Evolutionary conservation across 345 rosid genomes (phyloP).

Genomic region (Brassica juncea): DNA sequence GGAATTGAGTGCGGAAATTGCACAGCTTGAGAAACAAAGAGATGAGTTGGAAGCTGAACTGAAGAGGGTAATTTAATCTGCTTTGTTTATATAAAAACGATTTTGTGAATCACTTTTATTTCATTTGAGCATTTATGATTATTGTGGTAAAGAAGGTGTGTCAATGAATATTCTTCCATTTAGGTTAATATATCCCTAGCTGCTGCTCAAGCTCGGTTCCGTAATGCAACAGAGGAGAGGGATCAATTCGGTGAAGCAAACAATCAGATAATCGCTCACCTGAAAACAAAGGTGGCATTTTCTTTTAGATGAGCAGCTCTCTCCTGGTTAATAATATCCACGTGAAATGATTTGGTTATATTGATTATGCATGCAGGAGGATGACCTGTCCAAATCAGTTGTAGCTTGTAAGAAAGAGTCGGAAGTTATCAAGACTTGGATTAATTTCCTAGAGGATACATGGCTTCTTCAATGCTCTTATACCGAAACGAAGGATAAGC

Average conservation of each 20-base stretch:
- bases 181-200: slow-evolving; percentile 90
- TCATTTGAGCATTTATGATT: neutral
- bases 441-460: slow-evolving; percentile 90
- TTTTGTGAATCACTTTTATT: neutral
- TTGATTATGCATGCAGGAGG: slow-evolving; percentile 58
- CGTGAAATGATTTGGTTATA: neutral
- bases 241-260: slow-evolving; percentile 96
- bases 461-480: slow-evolving; percentile 80
- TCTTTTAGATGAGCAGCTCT: slow-evolving; percentile 19
- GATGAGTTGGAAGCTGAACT: slow-evolving; percentile 89
- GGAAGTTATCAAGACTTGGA: slow-evolving; percentile 81
- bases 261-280: slow-evolving; percentile 80
- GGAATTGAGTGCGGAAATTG: slow-evolving; percentile 84
- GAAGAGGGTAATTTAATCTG: slow-evolving; percentile 58
- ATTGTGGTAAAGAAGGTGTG: neutral
- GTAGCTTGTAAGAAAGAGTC: slow-evolving; percentile 75
- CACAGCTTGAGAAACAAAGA: slow-evolving; percentile 76
- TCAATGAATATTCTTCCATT: slow-evolving; percentile 27
- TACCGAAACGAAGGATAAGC: slow-evolving; percentile 71
- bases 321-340: slow-evolving; percentile 5
- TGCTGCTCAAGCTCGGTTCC: slow-evolving; percentile 86
- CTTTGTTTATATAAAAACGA: neutral
- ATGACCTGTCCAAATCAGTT: slow-evolving; percentile 79
- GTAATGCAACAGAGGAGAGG: slow-evolving; percentile 79
- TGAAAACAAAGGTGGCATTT: slow-evolving; percentile 68